phyloP scores from a whole-genome alignment of 2,329 filamentous ascomycete species.

The Colletotrichum euphorbiae region DNA sequence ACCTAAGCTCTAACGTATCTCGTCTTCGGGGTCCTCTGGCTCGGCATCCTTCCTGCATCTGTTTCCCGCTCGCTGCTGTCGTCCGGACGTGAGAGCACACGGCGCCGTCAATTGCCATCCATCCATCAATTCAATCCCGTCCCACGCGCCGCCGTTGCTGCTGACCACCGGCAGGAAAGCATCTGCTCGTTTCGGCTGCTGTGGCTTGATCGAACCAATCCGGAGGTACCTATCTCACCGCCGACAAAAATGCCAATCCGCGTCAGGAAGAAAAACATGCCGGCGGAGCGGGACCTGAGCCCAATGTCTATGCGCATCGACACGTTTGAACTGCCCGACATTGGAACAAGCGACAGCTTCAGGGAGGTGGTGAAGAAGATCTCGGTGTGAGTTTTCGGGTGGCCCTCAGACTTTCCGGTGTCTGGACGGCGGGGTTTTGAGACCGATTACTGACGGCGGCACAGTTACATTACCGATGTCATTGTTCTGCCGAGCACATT shows the following conservation, averaged over 20 bases:
- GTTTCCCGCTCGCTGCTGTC: conserved; percentile 16
- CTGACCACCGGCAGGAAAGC: conserved; percentile 3
- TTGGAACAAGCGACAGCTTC: conserved; percentile 69
- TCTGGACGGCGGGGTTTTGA: neutral
- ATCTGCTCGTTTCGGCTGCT: neutral
- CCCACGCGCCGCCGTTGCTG: conserved; percentile 6
- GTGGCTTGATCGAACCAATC: conserved; percentile 21
- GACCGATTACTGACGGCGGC: conserved; percentile 30
- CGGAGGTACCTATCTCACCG: neutral
- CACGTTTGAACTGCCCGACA: conserved; percentile 62
- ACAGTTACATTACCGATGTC: conserved; percentile 71
- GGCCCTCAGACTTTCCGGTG: neutral
- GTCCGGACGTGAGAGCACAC: conserved; percentile 14
- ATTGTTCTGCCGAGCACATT: conserved; percentile 76
- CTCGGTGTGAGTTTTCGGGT: conserved; percentile 61
- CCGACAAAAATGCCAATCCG: conserved; percentile 51
- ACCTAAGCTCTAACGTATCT: too few species aligned
- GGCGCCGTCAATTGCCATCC: conserved; percentile 8
- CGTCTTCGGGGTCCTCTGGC: conserved; percentile 32
- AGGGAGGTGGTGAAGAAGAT: conserved; percentile 75
- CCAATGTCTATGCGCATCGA: conserved; percentile 50
- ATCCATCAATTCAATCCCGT: neutral
- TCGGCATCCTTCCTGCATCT: conserved; percentile 20
- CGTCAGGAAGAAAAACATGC: conserved; percentile 49
- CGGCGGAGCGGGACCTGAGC: conserved; percentile 49